A percentile compares a stretch with the other conserved stretches of the same genome.
These are phyloP conservation scores for Agroathelia rolfsii DNA, from an alignment of 1,284 basidiomycete genomes.

Conservation along the genomic window DNA sequence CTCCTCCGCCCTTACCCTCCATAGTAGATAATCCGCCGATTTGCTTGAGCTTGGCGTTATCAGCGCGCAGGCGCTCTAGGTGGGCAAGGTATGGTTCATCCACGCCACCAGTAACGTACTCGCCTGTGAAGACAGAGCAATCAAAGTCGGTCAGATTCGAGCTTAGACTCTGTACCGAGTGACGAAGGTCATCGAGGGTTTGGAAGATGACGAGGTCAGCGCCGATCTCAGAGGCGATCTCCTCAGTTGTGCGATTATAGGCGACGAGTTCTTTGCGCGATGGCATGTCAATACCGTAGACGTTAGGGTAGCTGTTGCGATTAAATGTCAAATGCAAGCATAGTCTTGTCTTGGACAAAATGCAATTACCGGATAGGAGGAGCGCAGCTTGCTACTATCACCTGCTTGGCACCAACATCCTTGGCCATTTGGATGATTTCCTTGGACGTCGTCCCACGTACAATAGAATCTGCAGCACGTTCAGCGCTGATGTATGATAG, in stretches of 20 bases:
- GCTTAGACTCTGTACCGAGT: constrained; percentile 87
- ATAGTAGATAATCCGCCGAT: constrained; percentile 23
- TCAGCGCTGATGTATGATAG: constrained; percentile 1
- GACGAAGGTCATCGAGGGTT: constrained; percentile 82
- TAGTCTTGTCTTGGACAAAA: background rate
- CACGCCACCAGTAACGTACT: constrained; percentile 96
- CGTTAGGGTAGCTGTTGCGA: constrained; percentile 70
- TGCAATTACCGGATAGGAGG: constrained; percentile 78
- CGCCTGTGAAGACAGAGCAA: constrained; percentile 95
- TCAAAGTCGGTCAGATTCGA: constrained; percentile 76
- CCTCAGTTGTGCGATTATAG: constrained; percentile 64
- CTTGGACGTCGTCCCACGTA: constrained; percentile 96
- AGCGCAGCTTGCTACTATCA: constrained; percentile 95
- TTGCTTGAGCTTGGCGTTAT: constrained; percentile 61
- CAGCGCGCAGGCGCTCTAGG: constrained; percentile 74
- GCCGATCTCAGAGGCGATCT: constrained; percentile 81
- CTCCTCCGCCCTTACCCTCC: constrained; percentile 30
- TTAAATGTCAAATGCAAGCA: constrained; percentile 6
- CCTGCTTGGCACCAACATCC: constrained; percentile 96
- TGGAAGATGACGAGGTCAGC: constrained; percentile 98
- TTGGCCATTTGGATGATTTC: constrained; percentile 99
- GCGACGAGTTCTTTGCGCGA: constrained; percentile 91
- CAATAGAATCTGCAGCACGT: constrained; percentile 76
- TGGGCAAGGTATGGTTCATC: constrained; percentile 75
- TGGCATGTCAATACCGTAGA: constrained; percentile 99